Evolutionary conservation across 1,284 basidiomycete species (phyloP), one percentile per base, ranked within the genome.

Genomic region (Ceratobasidium sp.): DNA sequence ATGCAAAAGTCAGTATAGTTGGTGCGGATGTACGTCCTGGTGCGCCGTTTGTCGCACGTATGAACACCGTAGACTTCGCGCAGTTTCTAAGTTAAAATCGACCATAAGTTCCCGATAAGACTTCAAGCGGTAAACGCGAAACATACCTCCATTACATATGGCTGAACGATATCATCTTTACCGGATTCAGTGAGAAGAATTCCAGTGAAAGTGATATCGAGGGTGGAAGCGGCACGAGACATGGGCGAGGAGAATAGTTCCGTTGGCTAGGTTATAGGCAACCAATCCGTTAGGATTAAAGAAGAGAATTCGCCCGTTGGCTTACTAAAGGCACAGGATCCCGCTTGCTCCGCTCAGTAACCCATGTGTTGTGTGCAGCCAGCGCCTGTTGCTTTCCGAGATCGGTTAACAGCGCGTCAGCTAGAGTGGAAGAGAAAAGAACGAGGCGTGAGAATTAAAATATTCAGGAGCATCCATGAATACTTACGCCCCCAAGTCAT

Each of bases 401-500:
- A 31, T 56, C 48, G 7, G 67, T 69, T 29, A 76, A 41, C 44
- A 59, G 24, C 17, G 67, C 67, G 31, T 96, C 95, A 17, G 95
- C 92, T 89, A n/a, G n/a, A n/a, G n/a, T n/a, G n/a, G 65, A 5
- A 1, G 27, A 45, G 14, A 0, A 47, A 59, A 48, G 19, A 22
- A 50, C 19, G 1, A 41, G 29, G 41, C 41, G 2, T 2, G 8
- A 41, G 29, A 2, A 1, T 14, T n/a, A 29, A 11, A 63, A 47
- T 2, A 0, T 8, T 11, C 8, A 1, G 2, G 24, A 29, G 7
- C 7, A 48, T 7, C 19, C 2, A 14, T 7, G 36, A 66, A 50
- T 17, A 88, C 90, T 79, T 79, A 90, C 91, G 93, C 44, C 93
- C 94, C 94, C 94, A 96, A 0, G 84, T 85, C 11, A 95, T 83